phyloP scores from a whole-genome alignment of 495 filamentous ascomycete species.

The Hypoxylon rickii region DNA sequence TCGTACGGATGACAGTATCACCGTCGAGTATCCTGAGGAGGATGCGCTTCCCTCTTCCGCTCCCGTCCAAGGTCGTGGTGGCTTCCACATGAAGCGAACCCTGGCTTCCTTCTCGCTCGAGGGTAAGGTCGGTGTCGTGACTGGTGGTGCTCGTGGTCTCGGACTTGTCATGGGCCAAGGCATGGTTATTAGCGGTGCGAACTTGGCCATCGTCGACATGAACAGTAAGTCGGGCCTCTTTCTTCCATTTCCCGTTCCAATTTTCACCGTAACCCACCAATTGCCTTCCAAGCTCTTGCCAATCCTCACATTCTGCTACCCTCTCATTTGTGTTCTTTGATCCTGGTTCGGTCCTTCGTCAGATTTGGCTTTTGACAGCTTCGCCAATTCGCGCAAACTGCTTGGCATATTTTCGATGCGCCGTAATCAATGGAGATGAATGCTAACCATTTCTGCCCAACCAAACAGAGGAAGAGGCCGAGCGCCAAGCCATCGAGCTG shows the following conservation, averaged over 20 bases:
- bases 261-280: neutral
- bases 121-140: slow-evolving; percentile 76
- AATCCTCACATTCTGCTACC: neutral
- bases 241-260: neutral
- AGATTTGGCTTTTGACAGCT: neutral
- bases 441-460: slow-evolving; percentile 15
- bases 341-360: neutral
- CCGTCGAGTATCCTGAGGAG: slow-evolving; percentile 76
- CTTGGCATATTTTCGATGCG: slow-evolving; percentile 14
- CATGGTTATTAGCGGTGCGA: slow-evolving; percentile 81
- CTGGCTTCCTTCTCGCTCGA: slow-evolving; percentile 74
- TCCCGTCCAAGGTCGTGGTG: slow-evolving; percentile 73
- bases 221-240: slow-evolving; percentile 66
- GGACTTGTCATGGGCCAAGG: slow-evolving; percentile 92
- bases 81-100: slow-evolving; percentile 52
- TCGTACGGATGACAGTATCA: slow-evolving; percentile 75
- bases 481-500: slow-evolving; percentile 70
- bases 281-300: neutral
- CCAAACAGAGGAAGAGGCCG: slow-evolving; percentile 77
- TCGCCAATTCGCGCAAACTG: slow-evolving; percentile 6
- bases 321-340: neutral
- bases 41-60: slow-evolving; percentile 65
- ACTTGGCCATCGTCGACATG: slow-evolving; percentile 90
- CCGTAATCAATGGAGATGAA: neutral
- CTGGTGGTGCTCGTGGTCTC: slow-evolving; percentile 83